Evolutionary conservation across 225 moss, liverwort and hornwort species (phyloP).

Genomic region (Pseudisothecium myosuroides): DNA sequence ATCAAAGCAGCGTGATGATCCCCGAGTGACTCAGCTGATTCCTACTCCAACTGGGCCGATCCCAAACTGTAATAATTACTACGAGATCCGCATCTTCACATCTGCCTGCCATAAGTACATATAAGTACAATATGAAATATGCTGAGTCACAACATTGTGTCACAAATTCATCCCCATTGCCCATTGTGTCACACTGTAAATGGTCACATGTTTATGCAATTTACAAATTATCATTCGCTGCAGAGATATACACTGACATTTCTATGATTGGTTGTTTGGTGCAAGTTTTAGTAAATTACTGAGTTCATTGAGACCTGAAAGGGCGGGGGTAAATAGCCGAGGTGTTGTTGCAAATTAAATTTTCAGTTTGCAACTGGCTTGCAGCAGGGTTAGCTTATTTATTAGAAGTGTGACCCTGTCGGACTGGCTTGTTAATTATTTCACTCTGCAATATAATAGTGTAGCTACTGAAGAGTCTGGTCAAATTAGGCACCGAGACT

Average conservation of each 20-base stretch:
- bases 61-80: no score
- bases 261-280: background rate
- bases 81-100: background rate
- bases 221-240: background rate
- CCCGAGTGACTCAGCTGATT: background rate
- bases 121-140: background rate
- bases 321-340: background rate
- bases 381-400: background rate
- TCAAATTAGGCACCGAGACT: background rate
- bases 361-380: background rate
- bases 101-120: background rate
- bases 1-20: background rate
- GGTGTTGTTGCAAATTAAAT: background rate
- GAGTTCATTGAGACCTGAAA: background rate
- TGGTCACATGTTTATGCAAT: background rate
- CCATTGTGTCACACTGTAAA: background rate
- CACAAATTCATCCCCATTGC: background rate
- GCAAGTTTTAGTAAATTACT: background rate
- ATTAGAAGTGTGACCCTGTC: no score
- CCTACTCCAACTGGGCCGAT: background rate
- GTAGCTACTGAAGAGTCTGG: background rate
- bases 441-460: background rate
- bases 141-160: background rate
- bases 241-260: no score
- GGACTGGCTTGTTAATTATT: background rate